These are phyloP conservation scores for Leishmania mexicana DNA, from an alignment of 208 protist species.

Conservation along the genomic window DNA sequence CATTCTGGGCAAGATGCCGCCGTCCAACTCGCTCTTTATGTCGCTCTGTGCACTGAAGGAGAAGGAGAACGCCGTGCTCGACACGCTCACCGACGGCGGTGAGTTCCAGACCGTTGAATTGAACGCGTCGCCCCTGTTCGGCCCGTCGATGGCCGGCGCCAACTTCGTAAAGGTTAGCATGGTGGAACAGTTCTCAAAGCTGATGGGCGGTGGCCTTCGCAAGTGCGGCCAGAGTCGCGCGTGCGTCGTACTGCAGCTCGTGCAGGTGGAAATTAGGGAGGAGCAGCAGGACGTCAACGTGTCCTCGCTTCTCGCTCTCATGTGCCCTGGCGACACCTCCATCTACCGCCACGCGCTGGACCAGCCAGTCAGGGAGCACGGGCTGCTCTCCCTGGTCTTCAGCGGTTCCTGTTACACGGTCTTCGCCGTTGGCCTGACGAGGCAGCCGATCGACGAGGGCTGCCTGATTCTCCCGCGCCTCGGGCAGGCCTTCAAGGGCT, in stretches of 20 bases:
- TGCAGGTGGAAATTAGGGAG: conserved; percentile 31
- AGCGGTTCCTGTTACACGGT: conserved; percentile 45
- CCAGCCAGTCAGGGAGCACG: conserved; percentile 24
- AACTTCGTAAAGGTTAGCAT: conserved; percentile 31
- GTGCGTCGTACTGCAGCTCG: conserved; percentile 45
- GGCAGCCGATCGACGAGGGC: conserved; percentile 37
- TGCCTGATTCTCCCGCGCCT: conserved; percentile 34
- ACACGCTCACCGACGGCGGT: conserved; percentile 36
- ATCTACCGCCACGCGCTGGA: conserved; percentile 34
- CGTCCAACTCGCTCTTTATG: conserved; percentile 39
- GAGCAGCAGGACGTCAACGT: conserved; percentile 39
- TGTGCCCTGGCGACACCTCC: conserved; percentile 36
- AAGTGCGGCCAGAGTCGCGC: conserved; percentile 42
- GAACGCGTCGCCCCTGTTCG: conserved; percentile 35
- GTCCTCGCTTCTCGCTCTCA: conserved; percentile 31
- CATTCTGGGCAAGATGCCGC: conserved; percentile 35
- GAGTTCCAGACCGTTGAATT: conserved; percentile 29
- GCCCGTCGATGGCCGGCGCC: conserved; percentile 28
- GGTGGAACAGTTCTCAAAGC: conserved; percentile 29
- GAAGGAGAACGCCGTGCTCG: conserved; percentile 21
- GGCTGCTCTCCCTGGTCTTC: conserved; percentile 34
- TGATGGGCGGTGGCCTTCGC: conserved; percentile 38
- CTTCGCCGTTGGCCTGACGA: conserved; percentile 31
- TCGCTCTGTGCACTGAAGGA: conserved; percentile 43
- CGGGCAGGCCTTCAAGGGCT: conserved; percentile 20